Conservation (phyloP, 1,284 basidiomycete species). For the Trametes sp. region DNA sequence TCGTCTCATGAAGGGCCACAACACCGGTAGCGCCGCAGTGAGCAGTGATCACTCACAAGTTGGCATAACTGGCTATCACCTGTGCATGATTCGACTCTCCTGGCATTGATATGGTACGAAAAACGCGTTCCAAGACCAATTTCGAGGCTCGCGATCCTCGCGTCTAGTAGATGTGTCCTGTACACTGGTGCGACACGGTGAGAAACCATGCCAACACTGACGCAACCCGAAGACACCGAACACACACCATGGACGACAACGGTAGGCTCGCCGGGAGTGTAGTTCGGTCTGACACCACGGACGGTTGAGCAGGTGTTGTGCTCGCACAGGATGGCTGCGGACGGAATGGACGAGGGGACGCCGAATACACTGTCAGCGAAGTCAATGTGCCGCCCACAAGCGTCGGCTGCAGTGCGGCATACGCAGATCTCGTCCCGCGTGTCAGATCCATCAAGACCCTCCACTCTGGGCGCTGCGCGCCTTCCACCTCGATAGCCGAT, state of each 20-base stretch:
- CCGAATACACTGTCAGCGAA: background rate
- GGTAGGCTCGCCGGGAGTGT: background rate
- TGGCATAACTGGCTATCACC: constrained; percentile 18
- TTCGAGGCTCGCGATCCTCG: background rate
- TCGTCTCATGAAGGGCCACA: no score
- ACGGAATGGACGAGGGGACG: background rate
- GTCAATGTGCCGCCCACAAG: constrained; percentile 5
- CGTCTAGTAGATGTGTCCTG: no score
- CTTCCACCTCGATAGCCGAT: background rate
- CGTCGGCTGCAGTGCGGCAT: constrained; percentile 12
- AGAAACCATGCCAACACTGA: no score
- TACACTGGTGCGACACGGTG: no score
- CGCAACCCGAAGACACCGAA: background rate
- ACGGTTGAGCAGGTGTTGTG: background rate
- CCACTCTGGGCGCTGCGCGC: no score
- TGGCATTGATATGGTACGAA: constrained; percentile 6
- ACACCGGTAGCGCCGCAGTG: background rate
- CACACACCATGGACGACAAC: background rate
- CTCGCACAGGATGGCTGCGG: background rate
- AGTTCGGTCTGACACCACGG: background rate
- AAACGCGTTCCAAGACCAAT: background rate
- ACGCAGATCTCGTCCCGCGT: constrained; percentile 5
- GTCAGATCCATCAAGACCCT: background rate
- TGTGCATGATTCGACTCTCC: background rate
- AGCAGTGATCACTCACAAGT: constrained; percentile 16